Percentiles rank a stretch among this genome's conserved stretches.
These are phyloP conservation scores for Thermochaetoides thermophila DNA, from an alignment of 495 filamentous ascomycete genomes.

Conservation along the genomic window DNA sequence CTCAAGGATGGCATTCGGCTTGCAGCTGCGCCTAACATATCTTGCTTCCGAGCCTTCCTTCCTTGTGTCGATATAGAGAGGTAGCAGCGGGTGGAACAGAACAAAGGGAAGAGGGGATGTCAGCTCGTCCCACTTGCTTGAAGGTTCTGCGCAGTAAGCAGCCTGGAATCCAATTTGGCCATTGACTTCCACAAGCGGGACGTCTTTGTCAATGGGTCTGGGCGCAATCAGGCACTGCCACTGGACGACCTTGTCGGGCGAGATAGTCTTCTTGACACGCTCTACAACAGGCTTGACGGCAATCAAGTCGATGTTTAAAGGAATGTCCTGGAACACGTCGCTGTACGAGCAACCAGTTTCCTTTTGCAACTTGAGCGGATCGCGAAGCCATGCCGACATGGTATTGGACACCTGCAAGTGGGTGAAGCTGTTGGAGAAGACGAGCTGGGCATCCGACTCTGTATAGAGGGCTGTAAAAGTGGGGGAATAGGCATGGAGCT, in stretches of 20 bases:
- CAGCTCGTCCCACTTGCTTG: constrained; percentile 61
- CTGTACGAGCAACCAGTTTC: constrained; percentile 29
- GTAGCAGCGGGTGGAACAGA: constrained; percentile 65
- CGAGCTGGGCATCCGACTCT: constrained; percentile 40
- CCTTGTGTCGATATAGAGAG: constrained; percentile 83
- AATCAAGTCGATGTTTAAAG: constrained; percentile 22
- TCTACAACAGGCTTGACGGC: constrained; percentile 23
- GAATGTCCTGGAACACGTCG: constrained; percentile 37
- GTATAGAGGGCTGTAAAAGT: constrained; percentile 61
- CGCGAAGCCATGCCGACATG: constrained; percentile 58
- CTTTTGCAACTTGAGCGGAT: constrained; percentile 34
- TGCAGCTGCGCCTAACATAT: constrained; percentile 78
- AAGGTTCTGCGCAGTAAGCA: constrained; percentile 55
- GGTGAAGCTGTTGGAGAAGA: constrained; percentile 50
- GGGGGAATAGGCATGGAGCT: constrained; percentile 49
- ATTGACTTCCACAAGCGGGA: constrained; percentile 71
- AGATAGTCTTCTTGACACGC: constrained; percentile 29
- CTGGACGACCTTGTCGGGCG: constrained; percentile 29
- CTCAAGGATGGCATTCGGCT: constrained; percentile 66
- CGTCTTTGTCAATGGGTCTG: constrained; percentile 42
- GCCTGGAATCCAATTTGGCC: constrained; percentile 70
- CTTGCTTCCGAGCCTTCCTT: constrained; percentile 69
- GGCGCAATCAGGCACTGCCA: constrained; percentile 57
- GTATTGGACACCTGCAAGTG: constrained; percentile 51
- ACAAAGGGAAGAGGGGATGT: constrained; percentile 74